Evolutionary conservation across 257 asterid species (phyloP), one percentile per base, ranked within the genome.

Genomic region (Solanum tarijense): DNA sequence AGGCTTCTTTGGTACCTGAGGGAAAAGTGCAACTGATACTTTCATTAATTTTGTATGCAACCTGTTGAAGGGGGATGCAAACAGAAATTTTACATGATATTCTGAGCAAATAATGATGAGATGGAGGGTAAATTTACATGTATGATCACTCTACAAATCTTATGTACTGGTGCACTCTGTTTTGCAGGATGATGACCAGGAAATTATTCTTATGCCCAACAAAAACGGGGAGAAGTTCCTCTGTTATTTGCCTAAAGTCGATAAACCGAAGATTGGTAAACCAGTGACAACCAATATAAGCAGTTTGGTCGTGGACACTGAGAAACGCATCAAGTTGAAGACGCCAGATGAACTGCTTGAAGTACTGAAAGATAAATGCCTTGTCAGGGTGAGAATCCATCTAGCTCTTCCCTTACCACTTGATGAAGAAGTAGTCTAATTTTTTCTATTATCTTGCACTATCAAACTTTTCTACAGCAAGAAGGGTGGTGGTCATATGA

Each of bases 401-500:
- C 78, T 58, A 32, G 21, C 3, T 46, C 46, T 38, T 20, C 73
- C 52, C 76, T 52, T 83, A 11, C 73, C 52, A 25, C 75, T 55
- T 35, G 69, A 81, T 29, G 41, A 46, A 76, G 27, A 81, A 48
- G 62, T 69, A 6, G 66, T 34, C 41, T 39, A 5, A 5, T 84
- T 21, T 86, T 69, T 39, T 46, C 35, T 90, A 83, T 55, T 25
- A 82, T 46, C 87, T 92, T 88, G 86, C 87, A 34, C 86, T 86
- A 58, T 86, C 88, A 83, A 87, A 88, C 79, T 58, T 83, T 88
- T 88, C 76, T 90, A 92, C 98, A 97, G 99, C 99, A 95, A 96
- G 99, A 97, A 88, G 99, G 99, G 88, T 97, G 99, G 99, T 97
- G 99, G 99, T 91, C 98, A 68, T 97, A 97, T 92, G 99, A 97